Conservation (phyloP, 129 eudicot species). For the Artemisia tridentata region DNA sequence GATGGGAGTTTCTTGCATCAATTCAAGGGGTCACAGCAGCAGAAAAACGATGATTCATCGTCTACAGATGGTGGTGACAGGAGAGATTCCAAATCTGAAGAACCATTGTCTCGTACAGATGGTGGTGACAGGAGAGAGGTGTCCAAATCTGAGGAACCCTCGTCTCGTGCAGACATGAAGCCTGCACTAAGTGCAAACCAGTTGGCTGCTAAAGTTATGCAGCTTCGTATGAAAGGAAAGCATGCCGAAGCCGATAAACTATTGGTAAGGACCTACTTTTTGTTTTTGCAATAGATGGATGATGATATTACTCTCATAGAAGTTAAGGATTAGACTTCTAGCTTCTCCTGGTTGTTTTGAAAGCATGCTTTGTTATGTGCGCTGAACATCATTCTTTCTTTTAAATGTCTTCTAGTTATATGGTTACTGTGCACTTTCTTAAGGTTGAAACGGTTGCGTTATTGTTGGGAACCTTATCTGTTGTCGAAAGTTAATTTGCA, state of each 20-base stretch:
- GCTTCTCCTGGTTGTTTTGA: no score
- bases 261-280: constrained; percentile 40
- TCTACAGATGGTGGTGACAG: constrained; percentile 21
- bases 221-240: constrained; percentile 87
- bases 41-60: constrained; percentile 30
- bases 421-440: no score
- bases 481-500: background rate
- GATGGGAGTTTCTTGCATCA: constrained; percentile 73
- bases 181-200: constrained; percentile 76
- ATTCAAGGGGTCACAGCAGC: constrained; percentile 31
- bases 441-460: no score
- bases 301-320: no score
- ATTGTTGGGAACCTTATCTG: no score
- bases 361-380: no score
- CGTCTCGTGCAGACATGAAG: constrained; percentile 23
- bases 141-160: constrained; percentile 22
- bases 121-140: constrained; percentile 20
- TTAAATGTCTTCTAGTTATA: no score
- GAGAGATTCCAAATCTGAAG: constrained; percentile 20
- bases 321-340: no score
- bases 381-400: no score
- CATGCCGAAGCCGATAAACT: constrained; percentile 89
- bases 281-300: background rate
- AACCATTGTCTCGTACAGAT: constrained; percentile 25
- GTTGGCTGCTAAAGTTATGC: constrained; percentile 90